Evolutionary conservation across 305 asterid genomes (phyloP), one percentile per base, ranked within the genome.

Genomic region (Fraxinus platypoda): DNA sequence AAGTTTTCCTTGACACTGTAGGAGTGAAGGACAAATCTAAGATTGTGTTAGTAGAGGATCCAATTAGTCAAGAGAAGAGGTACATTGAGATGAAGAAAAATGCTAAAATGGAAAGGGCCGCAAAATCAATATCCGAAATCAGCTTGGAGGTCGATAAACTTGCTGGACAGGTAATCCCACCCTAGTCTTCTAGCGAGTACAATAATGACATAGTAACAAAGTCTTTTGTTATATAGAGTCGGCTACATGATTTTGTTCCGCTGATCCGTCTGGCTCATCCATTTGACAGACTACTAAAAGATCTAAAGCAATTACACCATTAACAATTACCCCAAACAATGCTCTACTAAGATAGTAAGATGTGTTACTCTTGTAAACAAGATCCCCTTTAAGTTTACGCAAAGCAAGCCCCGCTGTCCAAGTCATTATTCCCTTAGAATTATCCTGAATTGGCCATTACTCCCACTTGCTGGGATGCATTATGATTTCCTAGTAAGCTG

Each of bases 1-100:
- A 88, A 23, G 89, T 90, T 0, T 96, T 89, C 87, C 97, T 96
- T 17, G 99, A 96, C 79, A 80, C 80, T 13, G 72, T 83, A 0
- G 99, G 99, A 3, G 94, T 96, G 68, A 96, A 96, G 83, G 94
- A 96, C 77, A 94, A 93, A 78, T 96, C 98, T 0, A 96, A 96
- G 85, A 49, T 96, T 70, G 94, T 96, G 82, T 75, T 96, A 33
- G 81, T 89, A 59, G 97, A 96, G 87, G 99, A 96, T 59, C 93
- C 95, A 1, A 86, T 94, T 41, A 92, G 98, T 90, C 91, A 88
- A 82, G 98, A 96, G 77, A 94, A 90, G 71, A 91, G 99, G 23
- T 88, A 76, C 78, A 7, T 96, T 5, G 97, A 96, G 84, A 88
- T 90, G 94, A 89, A 87, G 83, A 93, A 84, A 83, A 93, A 72